A percentile compares a stretch with the other conserved stretches of the same genome.
Conservation (phyloP, 192 early-diverging fungal species). For the Linnemannia hyalina region DNA sequence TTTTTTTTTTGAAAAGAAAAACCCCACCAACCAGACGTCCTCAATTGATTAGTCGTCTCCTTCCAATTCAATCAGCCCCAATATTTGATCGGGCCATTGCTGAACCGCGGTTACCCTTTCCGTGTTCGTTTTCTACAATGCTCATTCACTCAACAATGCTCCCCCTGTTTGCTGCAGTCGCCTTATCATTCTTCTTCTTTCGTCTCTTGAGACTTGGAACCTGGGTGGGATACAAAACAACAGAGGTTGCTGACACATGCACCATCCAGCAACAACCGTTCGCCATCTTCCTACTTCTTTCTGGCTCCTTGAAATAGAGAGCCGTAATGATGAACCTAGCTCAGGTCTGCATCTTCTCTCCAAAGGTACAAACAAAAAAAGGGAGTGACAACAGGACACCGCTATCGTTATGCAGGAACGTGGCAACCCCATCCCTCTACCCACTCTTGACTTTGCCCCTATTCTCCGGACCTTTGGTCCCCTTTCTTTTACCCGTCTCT, state of each 20-base stretch:
- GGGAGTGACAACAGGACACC: not conserved
- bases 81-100: not conserved
- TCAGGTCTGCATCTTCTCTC: too few species aligned
- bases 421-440: not conserved
- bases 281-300: too few species aligned
- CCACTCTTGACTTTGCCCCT: not conserved
- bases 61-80: not conserved
- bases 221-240: not conserved
- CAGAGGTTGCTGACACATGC: not conserved
- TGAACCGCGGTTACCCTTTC: too few species aligned
- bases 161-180: not conserved
- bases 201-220: not conserved
- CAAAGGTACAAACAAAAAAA: too few species aligned
- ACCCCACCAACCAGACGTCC: not conserved
- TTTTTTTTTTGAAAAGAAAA: not conserved
- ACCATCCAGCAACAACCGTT: not conserved
- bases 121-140: too few species aligned
- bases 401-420: not conserved
- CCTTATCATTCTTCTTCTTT: not conserved
- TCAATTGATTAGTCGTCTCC: not conserved
- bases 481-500: too few species aligned
- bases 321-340: too few species aligned
- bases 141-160: too few species aligned
- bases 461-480: not conserved
- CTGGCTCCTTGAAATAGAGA: too few species aligned